These are phyloP conservation scores for Fulvia fulva DNA, from an alignment of 2,329 filamentous ascomycete species.

Conservation along the genomic window DNA sequence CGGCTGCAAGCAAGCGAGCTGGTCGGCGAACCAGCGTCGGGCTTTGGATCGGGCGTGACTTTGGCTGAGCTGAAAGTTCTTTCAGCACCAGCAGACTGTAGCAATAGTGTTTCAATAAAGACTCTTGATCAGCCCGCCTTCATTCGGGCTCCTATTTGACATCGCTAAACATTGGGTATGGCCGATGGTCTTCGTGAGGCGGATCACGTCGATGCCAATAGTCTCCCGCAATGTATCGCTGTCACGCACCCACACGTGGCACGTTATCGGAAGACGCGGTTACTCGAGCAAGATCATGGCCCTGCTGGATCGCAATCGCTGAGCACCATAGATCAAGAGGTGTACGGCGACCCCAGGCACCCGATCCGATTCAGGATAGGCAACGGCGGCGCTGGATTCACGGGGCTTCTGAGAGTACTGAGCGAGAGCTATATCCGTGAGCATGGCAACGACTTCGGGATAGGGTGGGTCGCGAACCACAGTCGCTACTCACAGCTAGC, in stretches of 20 bases:
- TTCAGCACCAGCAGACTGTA: conserved; percentile 1
- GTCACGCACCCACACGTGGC: conserved; percentile 14
- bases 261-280: conserved; percentile 10
- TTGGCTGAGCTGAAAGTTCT: neutral
- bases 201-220: neutral
- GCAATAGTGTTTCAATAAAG: neutral
- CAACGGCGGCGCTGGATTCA: conserved; percentile 26
- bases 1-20: neutral
- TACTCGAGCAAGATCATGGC: conserved; percentile 3
- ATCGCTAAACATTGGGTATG: neutral
- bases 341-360: conserved; percentile 16
- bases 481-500: conserved; percentile 25
- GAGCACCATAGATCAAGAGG: conserved; percentile 7
- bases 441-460: conserved; percentile 14
- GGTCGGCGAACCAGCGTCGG: conserved; percentile 5
- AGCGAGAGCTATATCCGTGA: conserved; percentile 15
- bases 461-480: conserved; percentile 25
- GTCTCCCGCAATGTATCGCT: neutral
- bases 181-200: neutral
- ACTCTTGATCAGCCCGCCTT: neutral
- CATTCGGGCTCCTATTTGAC: neutral
- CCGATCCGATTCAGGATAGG: conserved; percentile 22
- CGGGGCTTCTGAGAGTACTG: conserved; percentile 18
- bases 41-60: conserved; percentile 3
- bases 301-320: conserved; percentile 9